phyloP scores from a whole-genome alignment of 345 rosid species.

The Pugionium cornutum region DNA sequence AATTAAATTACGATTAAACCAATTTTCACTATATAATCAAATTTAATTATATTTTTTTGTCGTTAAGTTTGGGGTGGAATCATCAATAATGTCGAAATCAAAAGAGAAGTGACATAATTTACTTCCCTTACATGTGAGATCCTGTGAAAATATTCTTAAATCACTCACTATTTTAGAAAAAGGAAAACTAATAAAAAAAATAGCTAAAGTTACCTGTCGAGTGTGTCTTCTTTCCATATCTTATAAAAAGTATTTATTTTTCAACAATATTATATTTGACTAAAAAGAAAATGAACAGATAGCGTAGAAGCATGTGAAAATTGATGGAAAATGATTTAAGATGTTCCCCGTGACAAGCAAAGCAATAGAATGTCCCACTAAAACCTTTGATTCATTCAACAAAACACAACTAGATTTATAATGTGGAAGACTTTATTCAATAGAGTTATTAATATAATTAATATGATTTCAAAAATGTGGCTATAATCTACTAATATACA shows the following conservation, averaged over 20 bases:
- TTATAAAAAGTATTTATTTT: neutral
- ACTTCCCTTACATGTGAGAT: conserved; percentile 22
- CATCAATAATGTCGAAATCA: neutral
- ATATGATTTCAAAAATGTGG: conserved; percentile 6
- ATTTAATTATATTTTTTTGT: neutral
- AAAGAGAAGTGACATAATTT: neutral
- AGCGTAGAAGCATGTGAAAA: conserved; percentile 39
- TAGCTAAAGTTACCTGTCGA: conserved; percentile 26
- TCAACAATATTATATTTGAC: conserved; percentile 19
- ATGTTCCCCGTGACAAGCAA: conserved; percentile 45
- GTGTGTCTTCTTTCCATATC: conserved; percentile 29
- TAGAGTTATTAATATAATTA: conserved; percentile 16
- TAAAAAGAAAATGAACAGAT: conserved; percentile 15
- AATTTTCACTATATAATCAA: conserved; percentile 3
- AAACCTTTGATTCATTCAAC: conserved; percentile 26
- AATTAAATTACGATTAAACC: no score
- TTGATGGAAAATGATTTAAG: conserved; percentile 37
- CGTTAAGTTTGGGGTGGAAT: neutral
- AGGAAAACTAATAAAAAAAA: conserved; percentile 8
- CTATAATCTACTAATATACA: no score
- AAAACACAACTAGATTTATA: conserved; percentile 13
- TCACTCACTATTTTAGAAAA: neutral
- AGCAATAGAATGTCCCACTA: conserved; percentile 36
- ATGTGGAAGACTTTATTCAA: conserved; percentile 1
- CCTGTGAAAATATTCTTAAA: conserved; percentile 21